phyloP scores from a whole-genome alignment of 2,329 filamentous ascomycete genomes.

The Karstenula rhodostoma region DNA sequence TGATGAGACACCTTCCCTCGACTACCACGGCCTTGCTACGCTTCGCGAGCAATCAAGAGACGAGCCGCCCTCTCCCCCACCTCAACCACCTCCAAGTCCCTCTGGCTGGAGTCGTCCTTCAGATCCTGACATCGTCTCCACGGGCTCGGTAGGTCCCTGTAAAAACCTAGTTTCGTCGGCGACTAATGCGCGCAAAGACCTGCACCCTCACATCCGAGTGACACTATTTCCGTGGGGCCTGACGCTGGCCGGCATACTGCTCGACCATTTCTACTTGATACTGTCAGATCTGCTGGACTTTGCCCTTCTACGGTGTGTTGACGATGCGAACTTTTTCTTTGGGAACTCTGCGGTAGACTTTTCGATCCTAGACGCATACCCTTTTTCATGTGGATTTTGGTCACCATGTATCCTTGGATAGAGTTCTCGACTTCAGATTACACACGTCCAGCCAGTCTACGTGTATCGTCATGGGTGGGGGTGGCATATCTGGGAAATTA shows the following conservation, averaged over 20 bases:
- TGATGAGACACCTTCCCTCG: conserved; percentile 10
- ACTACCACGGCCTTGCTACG: conserved; percentile 11
- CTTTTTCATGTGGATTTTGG: conserved; percentile 18
- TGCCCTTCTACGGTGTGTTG: conserved; percentile 17
- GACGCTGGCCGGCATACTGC: conserved; percentile 1
- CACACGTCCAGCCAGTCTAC: conserved; percentile 15
- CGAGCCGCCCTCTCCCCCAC: conserved; percentile 51
- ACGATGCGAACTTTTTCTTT: conserved; percentile 15
- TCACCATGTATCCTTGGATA: conserved; percentile 15
- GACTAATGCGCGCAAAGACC: conserved; percentile 12
- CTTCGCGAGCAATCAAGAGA: conserved; percentile 41
- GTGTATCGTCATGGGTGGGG: not conserved
- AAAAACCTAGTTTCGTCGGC: conserved; percentile 5
- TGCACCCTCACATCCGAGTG: conserved; percentile 7
- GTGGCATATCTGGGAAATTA: conserved; percentile 6
- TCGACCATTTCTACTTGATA: not conserved
- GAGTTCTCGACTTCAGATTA: conserved; percentile 15
- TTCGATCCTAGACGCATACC: conserved; percentile 14
- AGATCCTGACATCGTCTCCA: conserved; percentile 13
- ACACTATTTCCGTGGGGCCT: conserved; percentile 3
- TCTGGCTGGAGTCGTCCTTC: conserved; percentile 36
- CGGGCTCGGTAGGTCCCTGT: conserved; percentile 20
- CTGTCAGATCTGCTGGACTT: not conserved
- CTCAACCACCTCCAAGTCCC: conserved; percentile 52
- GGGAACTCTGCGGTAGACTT: conserved; percentile 14